Conservation (phyloP, 345 rosid species). For the Melastoma malabathricum region DNA sequence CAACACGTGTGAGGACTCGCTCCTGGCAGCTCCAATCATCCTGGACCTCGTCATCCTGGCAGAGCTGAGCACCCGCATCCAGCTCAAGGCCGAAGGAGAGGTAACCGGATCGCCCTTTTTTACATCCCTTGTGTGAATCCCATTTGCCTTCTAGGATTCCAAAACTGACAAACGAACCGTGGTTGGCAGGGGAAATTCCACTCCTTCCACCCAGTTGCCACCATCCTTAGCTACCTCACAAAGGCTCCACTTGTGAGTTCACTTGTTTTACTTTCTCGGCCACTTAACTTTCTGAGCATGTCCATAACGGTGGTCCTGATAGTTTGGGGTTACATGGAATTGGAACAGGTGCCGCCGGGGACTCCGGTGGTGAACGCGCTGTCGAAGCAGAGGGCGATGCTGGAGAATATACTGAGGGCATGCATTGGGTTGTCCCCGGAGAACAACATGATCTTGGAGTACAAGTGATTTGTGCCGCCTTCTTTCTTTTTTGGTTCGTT, state of each 20-base stretch:
- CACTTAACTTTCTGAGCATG: too few relatives aligned
- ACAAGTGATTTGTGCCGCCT: slow-evolving; percentile 36
- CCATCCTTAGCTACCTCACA: slow-evolving; percentile 93
- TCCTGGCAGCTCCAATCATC: slow-evolving; percentile 93
- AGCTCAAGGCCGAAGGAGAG: slow-evolving; percentile 76
- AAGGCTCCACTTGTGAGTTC: slow-evolving; percentile 92
- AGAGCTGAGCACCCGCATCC: slow-evolving; percentile 84
- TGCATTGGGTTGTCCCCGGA: slow-evolving; percentile 92
- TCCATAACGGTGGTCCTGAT: too few relatives aligned
- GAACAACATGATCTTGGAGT: slow-evolving; percentile 97
- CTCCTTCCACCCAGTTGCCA: slow-evolving; percentile 95
- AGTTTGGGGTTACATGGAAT: slow-evolving; percentile 10
- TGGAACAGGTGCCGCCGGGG: slow-evolving; percentile 73
- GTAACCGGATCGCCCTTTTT: slow-evolving; percentile 13
- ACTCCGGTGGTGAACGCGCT: slow-evolving; percentile 94
- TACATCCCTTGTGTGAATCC: neutral
- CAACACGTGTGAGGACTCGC: slow-evolving; percentile 96
- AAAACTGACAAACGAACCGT: neutral
- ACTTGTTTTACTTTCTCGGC: neutral
- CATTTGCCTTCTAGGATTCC: neutral
- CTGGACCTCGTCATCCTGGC: slow-evolving; percentile 92
- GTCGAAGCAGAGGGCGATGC: slow-evolving; percentile 94
- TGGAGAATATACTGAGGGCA: slow-evolving; percentile 89
- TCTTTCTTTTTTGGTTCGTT: too few relatives aligned
- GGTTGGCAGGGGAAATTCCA: slow-evolving; percentile 72